A percentile compares a stretch with the other conserved stretches of the same genome.
Conservation (phyloP, 108 stramenopile genomes). For the Stephanodiscus triporus region DNA sequence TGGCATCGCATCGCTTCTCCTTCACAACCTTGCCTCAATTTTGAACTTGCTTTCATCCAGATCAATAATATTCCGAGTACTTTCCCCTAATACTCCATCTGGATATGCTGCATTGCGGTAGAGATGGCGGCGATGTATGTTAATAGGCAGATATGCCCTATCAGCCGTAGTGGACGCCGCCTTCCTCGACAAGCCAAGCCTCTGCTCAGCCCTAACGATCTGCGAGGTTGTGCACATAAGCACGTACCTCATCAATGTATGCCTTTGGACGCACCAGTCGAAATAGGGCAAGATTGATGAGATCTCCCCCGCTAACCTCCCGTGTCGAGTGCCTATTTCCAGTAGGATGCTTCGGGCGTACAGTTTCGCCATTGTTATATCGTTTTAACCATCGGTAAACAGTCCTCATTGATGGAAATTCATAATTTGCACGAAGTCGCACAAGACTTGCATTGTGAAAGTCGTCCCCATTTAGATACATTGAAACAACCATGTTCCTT, state of each 20-base stretch:
- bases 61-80: background rate
- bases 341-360: background rate
- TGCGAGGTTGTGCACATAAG: constrained; percentile 24
- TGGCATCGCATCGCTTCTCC: no score
- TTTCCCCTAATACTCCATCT: background rate
- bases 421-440: no score
- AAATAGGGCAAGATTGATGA: constrained; percentile 25
- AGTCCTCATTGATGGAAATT: no score
- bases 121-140: background rate
- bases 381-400: background rate
- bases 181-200: constrained; percentile 1
- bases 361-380: background rate
- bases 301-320: constrained; percentile 23
- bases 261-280: constrained; percentile 21
- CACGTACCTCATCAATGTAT: constrained; percentile 16
- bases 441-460: no score
- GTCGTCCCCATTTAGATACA: no score
- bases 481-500: no score
- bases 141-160: background rate
- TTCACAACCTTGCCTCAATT: background rate
- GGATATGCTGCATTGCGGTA: background rate
- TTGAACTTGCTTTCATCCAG: background rate
- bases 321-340: constrained; percentile 22
- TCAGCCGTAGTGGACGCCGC: background rate
- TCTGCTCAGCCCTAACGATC: background rate